Evolutionary conservation across 129 eudicot genomes (phyloP).

Genomic region (Saussurea involucrata): DNA sequence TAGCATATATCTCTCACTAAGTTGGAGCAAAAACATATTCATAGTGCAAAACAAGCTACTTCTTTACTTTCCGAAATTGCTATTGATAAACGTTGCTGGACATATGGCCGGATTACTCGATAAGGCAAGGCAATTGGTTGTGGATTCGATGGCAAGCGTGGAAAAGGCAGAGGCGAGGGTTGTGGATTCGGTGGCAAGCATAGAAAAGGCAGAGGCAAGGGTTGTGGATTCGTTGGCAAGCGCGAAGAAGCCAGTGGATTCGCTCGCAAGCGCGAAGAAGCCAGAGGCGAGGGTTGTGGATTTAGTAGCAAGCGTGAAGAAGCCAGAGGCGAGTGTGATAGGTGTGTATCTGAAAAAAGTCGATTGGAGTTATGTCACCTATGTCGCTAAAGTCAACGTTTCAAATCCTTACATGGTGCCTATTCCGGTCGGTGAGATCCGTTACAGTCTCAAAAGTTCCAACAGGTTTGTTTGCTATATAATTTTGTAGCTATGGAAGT

Average conservation of each 20-base stretch:
- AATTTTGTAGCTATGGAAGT: background rate
- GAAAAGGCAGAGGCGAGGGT: conserved; percentile 23
- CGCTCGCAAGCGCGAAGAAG: too few relatives aligned
- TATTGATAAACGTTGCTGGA: background rate
- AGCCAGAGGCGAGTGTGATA: conserved; percentile 24
- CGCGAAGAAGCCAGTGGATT: too few relatives aligned
- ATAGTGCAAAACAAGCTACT: background rate
- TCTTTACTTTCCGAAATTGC: background rate
- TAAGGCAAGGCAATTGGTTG: conserved; percentile 6
- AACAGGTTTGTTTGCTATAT: conserved; percentile 26
- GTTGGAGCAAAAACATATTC: background rate
- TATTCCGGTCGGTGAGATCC: conserved; percentile 26
- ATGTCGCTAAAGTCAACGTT: conserved; percentile 28
- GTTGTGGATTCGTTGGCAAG: conserved; percentile 19
- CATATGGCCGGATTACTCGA: conserved; percentile 25
- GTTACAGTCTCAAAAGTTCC: conserved; percentile 31
- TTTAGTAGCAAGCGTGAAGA: conserved; percentile 19
- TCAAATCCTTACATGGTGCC: conserved; percentile 25
- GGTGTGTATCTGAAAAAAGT: conserved; percentile 9
- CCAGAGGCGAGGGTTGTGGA: conserved; percentile 13
- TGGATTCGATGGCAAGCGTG: conserved; percentile 21
- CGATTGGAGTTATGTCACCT: conserved; percentile 8
- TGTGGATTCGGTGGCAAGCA: conserved; percentile 18
- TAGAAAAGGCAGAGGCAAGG: conserved; percentile 5
- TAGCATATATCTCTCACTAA: background rate